Conservation (phyloP, 495 filamentous ascomycete species). For the Aspergillus coremiiformis region DNA sequence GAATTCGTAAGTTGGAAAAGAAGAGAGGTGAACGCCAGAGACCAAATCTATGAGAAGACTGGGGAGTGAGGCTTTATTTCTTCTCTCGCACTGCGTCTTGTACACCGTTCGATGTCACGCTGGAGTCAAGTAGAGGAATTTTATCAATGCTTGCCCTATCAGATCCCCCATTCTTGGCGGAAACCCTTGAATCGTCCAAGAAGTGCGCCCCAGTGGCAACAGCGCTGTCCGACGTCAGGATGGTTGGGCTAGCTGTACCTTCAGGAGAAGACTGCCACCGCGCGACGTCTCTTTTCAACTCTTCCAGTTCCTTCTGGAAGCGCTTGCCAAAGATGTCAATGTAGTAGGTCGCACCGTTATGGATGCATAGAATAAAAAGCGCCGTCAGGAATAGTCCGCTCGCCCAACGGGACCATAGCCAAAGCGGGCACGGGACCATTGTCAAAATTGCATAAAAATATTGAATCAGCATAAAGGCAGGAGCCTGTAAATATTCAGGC, state of each 20-base stretch:
- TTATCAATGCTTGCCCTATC: conserved; percentile 35
- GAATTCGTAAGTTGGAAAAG: background rate
- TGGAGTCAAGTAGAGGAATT: conserved; percentile 36
- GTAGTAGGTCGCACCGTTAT: conserved; percentile 95
- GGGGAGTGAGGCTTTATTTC: background rate
- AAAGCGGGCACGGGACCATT: conserved; percentile 89
- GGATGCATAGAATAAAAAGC: conserved; percentile 84
- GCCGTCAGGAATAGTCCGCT: conserved; percentile 67
- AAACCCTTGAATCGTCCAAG: conserved; percentile 2
- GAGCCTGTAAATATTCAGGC: conserved; percentile 69
- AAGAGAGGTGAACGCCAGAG: background rate
- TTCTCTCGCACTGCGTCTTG: conserved; percentile 21
- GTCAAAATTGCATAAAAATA: conserved; percentile 83
- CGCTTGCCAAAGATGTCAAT: conserved; percentile 95
- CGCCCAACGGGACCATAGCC: conserved; percentile 85
- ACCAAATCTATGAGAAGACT: background rate
- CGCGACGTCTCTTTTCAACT: conserved; percentile 78
- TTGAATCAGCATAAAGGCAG: conserved; percentile 93
- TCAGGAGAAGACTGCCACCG: conserved; percentile 68
- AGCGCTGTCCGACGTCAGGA: conserved; percentile 19
- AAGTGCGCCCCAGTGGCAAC: conserved; percentile 10
- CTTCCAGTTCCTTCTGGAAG: conserved; percentile 93
- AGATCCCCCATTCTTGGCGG: conserved; percentile 5
- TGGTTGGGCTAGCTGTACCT: conserved; percentile 24
- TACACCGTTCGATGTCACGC: conserved; percentile 22